Evolutionary conservation across 257 asterid genomes (phyloP).

Genomic region (Ligustrum vulgare): DNA sequence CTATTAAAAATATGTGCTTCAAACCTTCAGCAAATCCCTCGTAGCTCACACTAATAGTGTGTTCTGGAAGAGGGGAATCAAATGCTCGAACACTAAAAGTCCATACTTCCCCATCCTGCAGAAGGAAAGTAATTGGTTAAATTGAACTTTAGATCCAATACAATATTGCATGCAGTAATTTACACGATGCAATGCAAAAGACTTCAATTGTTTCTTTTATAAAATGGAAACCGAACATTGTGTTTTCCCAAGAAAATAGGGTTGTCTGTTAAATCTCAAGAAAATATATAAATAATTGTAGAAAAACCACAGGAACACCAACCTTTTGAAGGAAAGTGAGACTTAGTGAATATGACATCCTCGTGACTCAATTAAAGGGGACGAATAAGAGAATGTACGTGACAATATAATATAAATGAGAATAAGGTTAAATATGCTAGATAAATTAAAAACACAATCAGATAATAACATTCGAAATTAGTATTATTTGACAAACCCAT

Average conservation of each 20-base stretch:
- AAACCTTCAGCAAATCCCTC: constrained; percentile 98
- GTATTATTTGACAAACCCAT: background rate
- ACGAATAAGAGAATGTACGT: background rate
- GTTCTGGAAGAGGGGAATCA: constrained; percentile 72
- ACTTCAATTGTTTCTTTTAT: background rate
- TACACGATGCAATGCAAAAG: background rate
- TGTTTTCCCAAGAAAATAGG: background rate
- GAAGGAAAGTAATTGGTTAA: constrained; percentile 19
- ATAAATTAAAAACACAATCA: background rate
- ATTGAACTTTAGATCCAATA: constrained; percentile 17
- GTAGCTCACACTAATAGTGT: constrained; percentile 79
- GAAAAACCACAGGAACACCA: background rate
- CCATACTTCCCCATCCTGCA: constrained; percentile 98
- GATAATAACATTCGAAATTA: background rate
- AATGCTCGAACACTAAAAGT: constrained; percentile 92
- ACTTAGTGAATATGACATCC: background rate
- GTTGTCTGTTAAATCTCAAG: background rate
- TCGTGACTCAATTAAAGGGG: background rate
- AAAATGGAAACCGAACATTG: background rate
- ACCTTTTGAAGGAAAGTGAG: background rate
- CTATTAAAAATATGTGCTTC: constrained; percentile 16
- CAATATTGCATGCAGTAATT: background rate
- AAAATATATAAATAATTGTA: background rate
- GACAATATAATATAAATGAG: background rate
- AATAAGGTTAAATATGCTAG: background rate